Base-by-base conservation (phyloP, 2,329 filamentous ascomycete genomes). In the Aspergillus quadrilineatus region DNA sequence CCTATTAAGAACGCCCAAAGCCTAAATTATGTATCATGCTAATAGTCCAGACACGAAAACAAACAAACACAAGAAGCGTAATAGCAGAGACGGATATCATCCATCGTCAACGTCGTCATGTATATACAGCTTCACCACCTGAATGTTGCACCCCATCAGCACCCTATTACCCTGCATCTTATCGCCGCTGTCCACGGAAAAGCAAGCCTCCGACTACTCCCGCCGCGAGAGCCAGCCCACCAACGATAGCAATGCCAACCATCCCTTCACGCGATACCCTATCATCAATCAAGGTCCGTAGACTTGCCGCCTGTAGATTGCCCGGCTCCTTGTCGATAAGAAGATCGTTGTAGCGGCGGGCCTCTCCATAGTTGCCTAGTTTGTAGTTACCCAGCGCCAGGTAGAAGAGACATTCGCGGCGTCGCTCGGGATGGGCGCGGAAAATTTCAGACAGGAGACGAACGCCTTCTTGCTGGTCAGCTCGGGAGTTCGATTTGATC, bases 401-500 rank as follows among this genome's bases (percentile, higher is more conserved):
- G 77, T 99, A 99, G 81, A 97, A 99, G 60, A 99, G 89, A 72
- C 94, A 99, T 82, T 99, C 94, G 69, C 94, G 88, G 70, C 94
- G 88, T 67, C 94, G 90, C 76, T 97, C 94, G 64, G 91, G 92
- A 36, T 91, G 89, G 57, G 88, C 87, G 72, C 93, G 91, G 82
- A 97, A 99, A 77, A 99, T 99, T 66, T 97, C 93, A 66, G 91
- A 92, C 57, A 97, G 88, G 34, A 97, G 85, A 63, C 90, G 90
- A 62, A 97, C 92, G 67, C 93, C 93, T 75, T 94, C 87, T 80
- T 97, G 93, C 74, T 97, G 93, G 68, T 99, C 92, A 72, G 82
- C 75, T 64, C 94, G 90, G 51, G 82, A 78, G 72, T 85, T 87
- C 60, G 93, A 97, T 81, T 97, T 99, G 68, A 99, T 96, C 65